Percentiles rank a stretch among this genome's conserved stretches.
Conservation (phyloP, 2,329 filamentous ascomycete genomes). For the Plectosphaerella plurivora region DNA sequence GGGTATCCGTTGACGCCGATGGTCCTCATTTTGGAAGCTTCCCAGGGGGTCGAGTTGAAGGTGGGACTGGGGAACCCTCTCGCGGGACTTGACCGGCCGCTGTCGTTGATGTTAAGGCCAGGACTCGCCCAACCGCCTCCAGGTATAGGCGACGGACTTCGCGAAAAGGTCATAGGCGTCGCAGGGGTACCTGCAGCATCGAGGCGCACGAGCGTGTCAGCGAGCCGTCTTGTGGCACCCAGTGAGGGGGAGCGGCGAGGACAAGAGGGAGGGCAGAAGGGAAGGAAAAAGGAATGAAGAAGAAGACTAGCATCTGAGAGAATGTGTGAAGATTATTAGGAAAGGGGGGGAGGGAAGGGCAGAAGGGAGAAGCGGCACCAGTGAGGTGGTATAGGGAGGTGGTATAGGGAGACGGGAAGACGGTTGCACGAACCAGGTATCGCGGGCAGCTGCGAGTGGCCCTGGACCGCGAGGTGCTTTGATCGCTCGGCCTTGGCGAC, state of each 20-base stretch:
- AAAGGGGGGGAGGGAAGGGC: constrained; percentile 4
- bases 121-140: constrained; percentile 88
- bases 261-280: constrained; percentile 1
- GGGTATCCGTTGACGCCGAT: constrained; percentile 70
- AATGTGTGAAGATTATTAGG: background rate
- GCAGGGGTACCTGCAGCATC: constrained; percentile 46
- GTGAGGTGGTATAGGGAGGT: constrained; percentile 1
- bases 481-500: constrained; percentile 23
- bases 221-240: constrained; percentile 8
- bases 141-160: constrained; percentile 79
- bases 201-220: constrained; percentile 12
- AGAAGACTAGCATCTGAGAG: background rate
- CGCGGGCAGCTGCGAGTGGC: constrained; percentile 42
- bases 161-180: constrained; percentile 73
- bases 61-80: constrained; percentile 44
- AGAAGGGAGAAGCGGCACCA: constrained; percentile 7
- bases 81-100: constrained; percentile 64
- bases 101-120: constrained; percentile 65
- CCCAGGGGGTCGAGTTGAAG: constrained; percentile 68
- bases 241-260: background rate
- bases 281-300: constrained; percentile 4
- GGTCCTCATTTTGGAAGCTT: constrained; percentile 73
- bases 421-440: constrained; percentile 48
- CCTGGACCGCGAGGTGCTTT: constrained; percentile 32
- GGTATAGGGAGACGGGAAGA: background rate